Conservation (phyloP, 2,329 filamentous ascomycete genomes). For the Pyrenochaeta sp. region DNA sequence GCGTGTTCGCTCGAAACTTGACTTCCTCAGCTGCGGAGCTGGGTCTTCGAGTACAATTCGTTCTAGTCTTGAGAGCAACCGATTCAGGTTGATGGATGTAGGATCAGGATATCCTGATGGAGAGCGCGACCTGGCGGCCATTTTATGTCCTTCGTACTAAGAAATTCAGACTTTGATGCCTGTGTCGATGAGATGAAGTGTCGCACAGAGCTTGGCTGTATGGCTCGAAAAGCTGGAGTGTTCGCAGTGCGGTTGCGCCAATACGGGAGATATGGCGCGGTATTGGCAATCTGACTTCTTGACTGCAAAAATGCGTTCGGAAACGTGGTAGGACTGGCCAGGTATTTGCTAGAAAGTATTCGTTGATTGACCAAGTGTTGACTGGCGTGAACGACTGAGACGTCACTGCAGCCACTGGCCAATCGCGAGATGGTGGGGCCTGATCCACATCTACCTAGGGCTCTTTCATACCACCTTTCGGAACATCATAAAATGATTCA, state of each 20-base stretch:
- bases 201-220: no score
- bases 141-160: conserved; percentile 4
- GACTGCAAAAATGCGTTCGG: no score
- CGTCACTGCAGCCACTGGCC: conserved; percentile 17
- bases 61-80: conserved; percentile 72
- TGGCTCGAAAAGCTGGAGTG: no score
- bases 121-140: conserved; percentile 32
- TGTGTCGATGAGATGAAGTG: no score
- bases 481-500: background rate
- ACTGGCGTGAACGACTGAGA: conserved; percentile 3
- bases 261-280: no score
- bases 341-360: background rate
- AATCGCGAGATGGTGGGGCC: conserved; percentile 16
- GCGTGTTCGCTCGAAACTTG: conserved; percentile 72
- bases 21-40: conserved; percentile 66
- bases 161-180: no score
- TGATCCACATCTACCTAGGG: conserved; percentile 21
- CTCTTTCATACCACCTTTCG: background rate
- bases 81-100: conserved; percentile 62
- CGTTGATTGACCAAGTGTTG: background rate
- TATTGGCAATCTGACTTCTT: no score
- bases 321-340: background rate
- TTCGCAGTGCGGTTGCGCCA: no score
- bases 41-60: conserved; percentile 69
- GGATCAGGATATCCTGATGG: conserved; percentile 35